Evolutionary conservation across 1,139 yeast species (phyloP), one percentile per base, ranked within the genome.

Genomic region (Lodderomyces elongisporus): DNA sequence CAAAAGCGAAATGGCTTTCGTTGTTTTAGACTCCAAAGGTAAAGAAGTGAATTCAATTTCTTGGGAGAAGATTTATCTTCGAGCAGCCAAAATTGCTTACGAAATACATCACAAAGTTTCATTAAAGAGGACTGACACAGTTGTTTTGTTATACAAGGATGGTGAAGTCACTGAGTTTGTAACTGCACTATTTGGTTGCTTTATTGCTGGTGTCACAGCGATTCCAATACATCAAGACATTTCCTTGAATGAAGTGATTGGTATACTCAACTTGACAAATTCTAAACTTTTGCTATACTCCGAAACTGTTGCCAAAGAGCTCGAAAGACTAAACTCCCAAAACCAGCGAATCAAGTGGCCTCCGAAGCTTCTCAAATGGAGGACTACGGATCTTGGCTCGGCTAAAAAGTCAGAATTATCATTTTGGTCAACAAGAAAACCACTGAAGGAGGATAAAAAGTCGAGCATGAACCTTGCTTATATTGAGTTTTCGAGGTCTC

Each of bases 151-250:
- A 45, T 93, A 88, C 51, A 87, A 85, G 45, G 88, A 83, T 41
- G 74, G 74, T 21, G 98, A 93, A 54, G 79, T 87, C 1, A 70
- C 84, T 13, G 97, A 91, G 45, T 89, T 89, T 52, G 76, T 85
- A 0, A 76, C 85, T 1, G 95, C 97, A 0, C 57, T 93, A 13
- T 73, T 87, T 52, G 98, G 96, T 3, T 89, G 97, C 52, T 87
- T 91, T 48, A 65, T 91, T 43, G 95, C 96, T 0, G 96, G 95
- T 1, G 85, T 87, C 25, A 89, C 93, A 1, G 97, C 97, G 0
- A 93, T 93, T 8, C 98, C 98, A 0, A 77, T 88, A 28, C 84
- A 85, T 34, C 82, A 88, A 33, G 83, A 83, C 34, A 77, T 82
- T 28, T 70, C 77, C 16, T 49, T 79, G 27, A 65, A 64, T 34